Evolutionary conservation across 208 protist species (phyloP).

Genomic region (Wallacemonas rigidus): DNA sequence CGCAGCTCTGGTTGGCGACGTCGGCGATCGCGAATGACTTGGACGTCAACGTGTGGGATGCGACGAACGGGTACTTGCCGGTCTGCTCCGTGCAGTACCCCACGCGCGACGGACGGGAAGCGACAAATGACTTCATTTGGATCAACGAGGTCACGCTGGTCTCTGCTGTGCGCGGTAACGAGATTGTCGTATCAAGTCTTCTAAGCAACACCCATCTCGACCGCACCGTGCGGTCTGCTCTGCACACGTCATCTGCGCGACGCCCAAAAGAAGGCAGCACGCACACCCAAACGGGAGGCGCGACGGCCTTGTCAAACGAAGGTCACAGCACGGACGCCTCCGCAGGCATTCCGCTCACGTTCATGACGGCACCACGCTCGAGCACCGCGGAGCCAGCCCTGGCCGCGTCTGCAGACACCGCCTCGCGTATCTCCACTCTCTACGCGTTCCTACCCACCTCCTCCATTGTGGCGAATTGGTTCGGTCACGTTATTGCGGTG

Average conservation of each 20-base stretch:
- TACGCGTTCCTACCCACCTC: conserved; percentile 66
- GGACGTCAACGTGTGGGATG: conserved; percentile 82
- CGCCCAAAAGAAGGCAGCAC: too few species aligned
- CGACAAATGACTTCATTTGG: conserved; percentile 72
- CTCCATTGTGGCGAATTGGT: conserved; percentile 56
- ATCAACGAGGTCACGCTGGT: conserved; percentile 79
- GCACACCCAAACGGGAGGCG: too few species aligned
- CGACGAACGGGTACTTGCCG: conserved; percentile 61
- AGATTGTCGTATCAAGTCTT: conserved; percentile 67
- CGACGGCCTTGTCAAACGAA: too few species aligned
- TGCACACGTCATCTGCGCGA: not conserved
- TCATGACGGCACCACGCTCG: not conserved
- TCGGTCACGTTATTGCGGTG: conserved; percentile 59
- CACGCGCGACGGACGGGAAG: conserved; percentile 26
- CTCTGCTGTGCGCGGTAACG: conserved; percentile 59
- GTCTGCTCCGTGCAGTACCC: conserved; percentile 40
- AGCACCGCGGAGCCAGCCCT: not conserved
- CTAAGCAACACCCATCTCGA: conserved; percentile 41
- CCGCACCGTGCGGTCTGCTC: conserved; percentile 20
- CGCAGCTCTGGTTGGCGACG: conserved; percentile 84
- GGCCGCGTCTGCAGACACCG: conserved; percentile 29
- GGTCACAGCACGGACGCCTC: conserved; percentile 9
- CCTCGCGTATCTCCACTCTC: conserved; percentile 53
- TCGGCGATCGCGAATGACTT: conserved; percentile 50
- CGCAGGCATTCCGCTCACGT: not conserved